Conservation (phyloP, 805 yeast species). For the Jamesozyma spencerorum region DNA sequence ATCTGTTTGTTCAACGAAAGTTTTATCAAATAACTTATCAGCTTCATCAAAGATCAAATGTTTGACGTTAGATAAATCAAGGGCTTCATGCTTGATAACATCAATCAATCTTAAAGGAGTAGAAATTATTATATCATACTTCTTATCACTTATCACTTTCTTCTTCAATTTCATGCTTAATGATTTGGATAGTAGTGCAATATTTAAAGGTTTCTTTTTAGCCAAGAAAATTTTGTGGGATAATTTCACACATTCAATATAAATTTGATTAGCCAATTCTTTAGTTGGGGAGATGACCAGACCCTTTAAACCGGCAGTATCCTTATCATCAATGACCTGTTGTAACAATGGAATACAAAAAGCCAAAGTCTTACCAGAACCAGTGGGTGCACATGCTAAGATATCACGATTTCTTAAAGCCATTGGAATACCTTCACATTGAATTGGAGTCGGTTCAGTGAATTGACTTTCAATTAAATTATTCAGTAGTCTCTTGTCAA, state of each 20-base stretch:
- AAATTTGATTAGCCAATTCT: constrained; percentile 84
- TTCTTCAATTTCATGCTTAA: constrained; percentile 58
- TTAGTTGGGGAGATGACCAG: constrained; percentile 88
- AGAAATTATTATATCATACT: constrained; percentile 71
- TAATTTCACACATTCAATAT: constrained; percentile 53
- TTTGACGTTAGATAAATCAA: constrained; percentile 58
- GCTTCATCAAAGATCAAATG: constrained; percentile 89
- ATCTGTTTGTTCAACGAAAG: constrained; percentile 87
- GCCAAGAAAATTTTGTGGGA: constrained; percentile 35
- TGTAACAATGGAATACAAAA: constrained; percentile 70
- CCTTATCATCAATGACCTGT: constrained; percentile 26
- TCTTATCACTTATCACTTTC: constrained; percentile 46
- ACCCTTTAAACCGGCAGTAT: constrained; percentile 49
- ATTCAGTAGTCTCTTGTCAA: constrained; percentile 43
- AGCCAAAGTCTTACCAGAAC: constrained; percentile 94
- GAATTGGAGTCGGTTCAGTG: constrained; percentile 85
- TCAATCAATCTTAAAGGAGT: constrained; percentile 88
- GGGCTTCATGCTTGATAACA: constrained; percentile 49
- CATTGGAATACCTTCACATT: constrained; percentile 79
- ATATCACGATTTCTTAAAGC: constrained; percentile 63
- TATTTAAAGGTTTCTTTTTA: constrained; percentile 40
- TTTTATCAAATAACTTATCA: constrained; percentile 80
- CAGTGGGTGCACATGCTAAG: constrained; percentile 94
- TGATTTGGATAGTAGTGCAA: constrained; percentile 63
- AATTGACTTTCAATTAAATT: constrained; percentile 66